phyloP scores from a whole-genome alignment of 2,329 filamentous ascomycete genomes.

The Alternaria ventricosa region DNA sequence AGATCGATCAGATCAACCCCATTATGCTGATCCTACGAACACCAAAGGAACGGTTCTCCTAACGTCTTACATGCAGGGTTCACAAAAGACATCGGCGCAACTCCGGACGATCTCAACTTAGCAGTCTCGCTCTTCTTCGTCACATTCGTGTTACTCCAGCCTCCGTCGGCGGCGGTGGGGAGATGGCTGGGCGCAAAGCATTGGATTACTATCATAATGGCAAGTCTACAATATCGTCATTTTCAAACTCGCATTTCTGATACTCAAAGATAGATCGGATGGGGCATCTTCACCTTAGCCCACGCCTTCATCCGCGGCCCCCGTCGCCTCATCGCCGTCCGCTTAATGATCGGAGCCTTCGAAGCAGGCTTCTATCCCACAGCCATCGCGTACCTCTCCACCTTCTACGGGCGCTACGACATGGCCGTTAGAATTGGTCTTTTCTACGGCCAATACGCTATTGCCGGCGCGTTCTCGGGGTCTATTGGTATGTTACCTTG shows the following conservation, averaged over 20 bases:
- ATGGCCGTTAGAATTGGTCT: slow-evolving; percentile 54
- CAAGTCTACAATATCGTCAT: neutral
- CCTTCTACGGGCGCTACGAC: slow-evolving; percentile 55
- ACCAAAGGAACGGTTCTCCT: neutral
- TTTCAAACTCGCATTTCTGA: neutral
- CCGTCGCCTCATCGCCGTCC: slow-evolving; percentile 24
- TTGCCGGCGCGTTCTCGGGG: slow-evolving; percentile 53
- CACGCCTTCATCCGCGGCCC: slow-evolving; percentile 31
- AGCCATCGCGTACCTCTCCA: slow-evolving; percentile 60
- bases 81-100: slow-evolving; percentile 27
- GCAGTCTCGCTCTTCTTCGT: slow-evolving; percentile 35
- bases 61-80: slow-evolving; percentile 18
- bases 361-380: slow-evolving; percentile 65
- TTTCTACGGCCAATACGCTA: slow-evolving; percentile 53
- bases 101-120: slow-evolving; percentile 31
- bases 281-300: slow-evolving; percentile 31
- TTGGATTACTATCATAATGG: slow-evolving; percentile 29
- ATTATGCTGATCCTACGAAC: neutral
- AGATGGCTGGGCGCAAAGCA: slow-evolving; percentile 29
- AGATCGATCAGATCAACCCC: neutral
- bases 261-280: slow-evolving; percentile 21
- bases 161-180: slow-evolving; percentile 25
- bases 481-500: slow-evolving; percentile 34
- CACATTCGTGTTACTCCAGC: slow-evolving; percentile 33
- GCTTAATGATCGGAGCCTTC: slow-evolving; percentile 47